A percentile compares a stretch with the other conserved stretches of the same genome.
Conservation (phyloP, 148 eudicot species). For the Silene latifolia region DNA sequence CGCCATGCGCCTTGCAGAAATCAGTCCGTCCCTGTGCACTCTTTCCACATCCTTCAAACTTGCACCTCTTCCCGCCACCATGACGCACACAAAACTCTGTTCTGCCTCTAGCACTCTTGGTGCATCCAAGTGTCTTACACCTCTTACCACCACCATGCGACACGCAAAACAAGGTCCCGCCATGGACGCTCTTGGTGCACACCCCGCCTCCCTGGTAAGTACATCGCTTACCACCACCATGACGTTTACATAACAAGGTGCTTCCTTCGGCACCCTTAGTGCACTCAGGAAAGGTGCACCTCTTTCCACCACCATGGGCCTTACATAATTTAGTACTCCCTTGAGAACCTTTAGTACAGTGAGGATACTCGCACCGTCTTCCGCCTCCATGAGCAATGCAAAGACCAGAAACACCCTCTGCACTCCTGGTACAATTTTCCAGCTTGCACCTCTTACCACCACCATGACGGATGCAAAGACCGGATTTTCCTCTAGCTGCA, state of each 20-base stretch:
- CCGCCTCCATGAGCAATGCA: neutral
- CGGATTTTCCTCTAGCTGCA: constrained; percentile 77
- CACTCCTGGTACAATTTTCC: neutral
- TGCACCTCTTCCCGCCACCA: too few species aligned
- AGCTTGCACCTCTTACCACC: neutral
- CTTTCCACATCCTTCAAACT: too few species aligned
- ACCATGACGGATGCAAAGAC: constrained; percentile 30
- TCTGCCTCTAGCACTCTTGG: too few species aligned
- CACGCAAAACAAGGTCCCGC: neutral
- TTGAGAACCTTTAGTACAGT: neutral
- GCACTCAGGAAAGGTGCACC: neutral
- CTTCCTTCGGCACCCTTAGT: neutral
- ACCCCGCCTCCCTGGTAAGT: neutral
- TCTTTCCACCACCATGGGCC: neutral
- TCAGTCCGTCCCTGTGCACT: too few species aligned
- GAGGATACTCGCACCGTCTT: neutral
- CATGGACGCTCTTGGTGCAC: neutral
- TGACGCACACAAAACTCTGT: too few species aligned
- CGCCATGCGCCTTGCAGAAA: neutral
- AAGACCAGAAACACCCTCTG: neutral
- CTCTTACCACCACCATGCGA: neutral
- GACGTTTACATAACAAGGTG: neutral
- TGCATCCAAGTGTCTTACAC: neutral
- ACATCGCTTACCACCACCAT: neutral
- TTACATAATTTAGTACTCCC: neutral